Evolutionary conservation across 2,329 filamentous ascomycete species (phyloP), one percentile per base, ranked within the genome.

Genomic region (Fusarium sp.): DNA sequence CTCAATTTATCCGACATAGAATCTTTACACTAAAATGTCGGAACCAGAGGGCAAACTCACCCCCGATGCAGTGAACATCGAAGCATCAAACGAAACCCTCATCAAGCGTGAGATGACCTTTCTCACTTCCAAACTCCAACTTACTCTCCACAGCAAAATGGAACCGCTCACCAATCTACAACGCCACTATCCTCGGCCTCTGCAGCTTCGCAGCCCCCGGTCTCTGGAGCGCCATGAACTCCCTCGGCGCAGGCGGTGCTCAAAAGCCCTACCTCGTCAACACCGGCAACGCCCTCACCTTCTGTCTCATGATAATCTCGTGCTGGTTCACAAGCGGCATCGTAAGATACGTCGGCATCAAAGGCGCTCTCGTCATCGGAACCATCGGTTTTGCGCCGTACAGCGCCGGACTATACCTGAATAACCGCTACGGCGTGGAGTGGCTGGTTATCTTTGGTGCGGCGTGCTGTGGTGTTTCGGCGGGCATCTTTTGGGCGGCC

Each of bases 221-320:
- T 4, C 47, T 75, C 4, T 75, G 74, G 73, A 67, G 72, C 5
- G 74, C 74, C 4, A 76, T 76, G 60, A 74, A 72, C 25, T 67
- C 67, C 7, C 63, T 75, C 3, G 73, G 73, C 4, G 73, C 73
- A 17, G 73, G 73, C 46, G 90, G 90, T 1, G 82, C 85, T 21
- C 82, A 88, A 63, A 83, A 83, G 18, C 90, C 90, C 0, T 84
- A 88, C 66, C 82, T 91, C 0, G 87, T 92, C 50, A 91, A 91
- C 71, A 82, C 82, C 0, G 83, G 81, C 15, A 86, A 85, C 59
- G 80, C 83, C 1, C 75, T 86, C 5, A 80, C 84, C 5, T 86
- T 85, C 46, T 81, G 77, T 5, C 70, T 83, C 23, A 78, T 84
- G 76, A 78, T 78, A 5, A 70, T 84, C 23, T 77, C 83, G 7